Conservation (phyloP, 1,284 basidiomycete genomes). For the Sphagnurus paluster region DNA sequence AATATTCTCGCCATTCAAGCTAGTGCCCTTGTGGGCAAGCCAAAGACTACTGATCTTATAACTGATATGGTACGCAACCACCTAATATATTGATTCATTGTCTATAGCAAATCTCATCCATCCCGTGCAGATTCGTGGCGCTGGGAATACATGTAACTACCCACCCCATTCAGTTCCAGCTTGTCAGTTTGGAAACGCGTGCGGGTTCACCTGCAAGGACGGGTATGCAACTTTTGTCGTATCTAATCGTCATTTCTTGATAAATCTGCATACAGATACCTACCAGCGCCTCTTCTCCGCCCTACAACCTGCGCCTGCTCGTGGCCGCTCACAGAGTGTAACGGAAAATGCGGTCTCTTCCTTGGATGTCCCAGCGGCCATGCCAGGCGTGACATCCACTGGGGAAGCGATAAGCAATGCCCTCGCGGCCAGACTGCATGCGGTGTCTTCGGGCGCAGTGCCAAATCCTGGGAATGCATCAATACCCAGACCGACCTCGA, state of each 20-base stretch:
- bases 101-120: not conserved
- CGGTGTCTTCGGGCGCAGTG: constrained; percentile 36
- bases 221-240: constrained; percentile 30
- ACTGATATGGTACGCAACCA: constrained; percentile 37
- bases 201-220: constrained; percentile 46
- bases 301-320: constrained; percentile 41
- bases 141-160: constrained; percentile 39
- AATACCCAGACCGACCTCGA: constrained; percentile 47
- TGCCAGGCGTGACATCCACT: constrained; percentile 28
- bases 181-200: constrained; percentile 39
- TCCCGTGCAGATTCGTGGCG: constrained; percentile 22
- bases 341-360: constrained; percentile 44
- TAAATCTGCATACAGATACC: constrained; percentile 22
- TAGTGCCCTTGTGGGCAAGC: constrained; percentile 30
- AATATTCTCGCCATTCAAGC: constrained; percentile 32
- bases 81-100: not conserved
- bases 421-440: constrained; percentile 38
- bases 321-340: constrained; percentile 42
- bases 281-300: constrained; percentile 23
- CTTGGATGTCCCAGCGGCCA: constrained; percentile 37
- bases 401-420: constrained; percentile 24
- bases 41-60: constrained; percentile 28
- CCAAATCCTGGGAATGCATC: constrained; percentile 48
- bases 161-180: constrained; percentile 38
- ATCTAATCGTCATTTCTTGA: not conserved